These are phyloP conservation scores for Tetrastigma voinierianum DNA, from an alignment of 164 flowering plant species.

Conservation along the genomic window DNA sequence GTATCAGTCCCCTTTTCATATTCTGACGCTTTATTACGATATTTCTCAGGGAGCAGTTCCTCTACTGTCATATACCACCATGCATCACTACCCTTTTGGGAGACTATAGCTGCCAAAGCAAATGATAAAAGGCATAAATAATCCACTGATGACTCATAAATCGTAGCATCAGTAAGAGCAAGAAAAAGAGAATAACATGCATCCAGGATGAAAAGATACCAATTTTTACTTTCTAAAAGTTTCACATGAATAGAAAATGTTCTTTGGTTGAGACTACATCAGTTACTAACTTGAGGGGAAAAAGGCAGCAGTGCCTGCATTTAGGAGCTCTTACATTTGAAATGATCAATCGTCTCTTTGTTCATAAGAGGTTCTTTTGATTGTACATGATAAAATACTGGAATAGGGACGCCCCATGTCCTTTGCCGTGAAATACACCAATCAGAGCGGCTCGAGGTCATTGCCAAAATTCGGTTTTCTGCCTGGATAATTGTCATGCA, in stretches of 20 bases:
- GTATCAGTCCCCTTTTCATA: constrained; percentile 94
- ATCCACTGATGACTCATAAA: not conserved
- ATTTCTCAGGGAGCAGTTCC: constrained; percentile 83
- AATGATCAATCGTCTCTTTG: constrained; percentile 80
- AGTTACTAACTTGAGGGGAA: not conserved
- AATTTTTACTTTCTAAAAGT: too few species aligned
- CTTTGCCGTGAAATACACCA: constrained; percentile 99
- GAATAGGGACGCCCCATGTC: constrained; percentile 99
- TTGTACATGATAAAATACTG: constrained; percentile 83
- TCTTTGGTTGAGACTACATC: too few species aligned
- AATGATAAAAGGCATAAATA: constrained; percentile 7
- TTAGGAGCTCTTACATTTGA: constrained; percentile 64
- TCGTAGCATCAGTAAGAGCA: not conserved
- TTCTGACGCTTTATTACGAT: constrained; percentile 69
- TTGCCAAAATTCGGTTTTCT: constrained; percentile 82
- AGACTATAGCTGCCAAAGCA: constrained; percentile 69
- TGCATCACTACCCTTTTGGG: constrained; percentile 91
- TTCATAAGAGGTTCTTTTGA: constrained; percentile 90
- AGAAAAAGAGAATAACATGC: not conserved
- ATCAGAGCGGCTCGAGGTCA: constrained; percentile 94
- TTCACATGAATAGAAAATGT: too few species aligned
- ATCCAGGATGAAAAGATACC: not conserved
- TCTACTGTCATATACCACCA: constrained; percentile 97
- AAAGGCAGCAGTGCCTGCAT: not conserved
- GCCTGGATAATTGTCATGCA: constrained; percentile 41